Evolutionary conservation across 257 asterid genomes (phyloP).

Genomic region (Solanum sparsipilum): DNA sequence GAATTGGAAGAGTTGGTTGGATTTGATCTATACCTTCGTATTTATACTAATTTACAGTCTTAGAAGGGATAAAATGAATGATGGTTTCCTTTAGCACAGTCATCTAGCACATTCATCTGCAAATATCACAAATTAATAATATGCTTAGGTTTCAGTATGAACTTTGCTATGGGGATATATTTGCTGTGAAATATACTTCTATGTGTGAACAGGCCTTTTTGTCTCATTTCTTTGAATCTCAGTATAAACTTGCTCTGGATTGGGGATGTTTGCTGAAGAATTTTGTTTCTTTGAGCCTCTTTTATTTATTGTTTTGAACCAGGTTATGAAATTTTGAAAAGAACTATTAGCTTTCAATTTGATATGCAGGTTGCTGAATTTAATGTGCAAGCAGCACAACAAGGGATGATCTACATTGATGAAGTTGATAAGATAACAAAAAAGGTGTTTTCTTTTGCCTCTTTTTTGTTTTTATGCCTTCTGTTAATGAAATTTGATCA

Average conservation of each 20-base stretch:
- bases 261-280: not conserved
- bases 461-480: not conserved
- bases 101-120: not conserved
- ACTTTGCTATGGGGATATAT: not conserved
- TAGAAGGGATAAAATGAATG: not conserved
- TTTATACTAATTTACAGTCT: not conserved
- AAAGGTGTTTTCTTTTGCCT: conserved; percentile 38
- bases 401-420: conserved; percentile 91
- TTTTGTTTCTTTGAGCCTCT: not conserved
- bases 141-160: not conserved
- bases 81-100: not conserved
- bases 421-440: conserved; percentile 96
- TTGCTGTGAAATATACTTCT: not conserved
- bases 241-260: not conserved
- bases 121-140: not conserved
- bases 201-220: not conserved
- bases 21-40: not conserved
- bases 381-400: conserved; percentile 95
- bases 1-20: not conserved
- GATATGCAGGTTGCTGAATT: conserved; percentile 76
- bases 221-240: not conserved
- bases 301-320: not conserved
- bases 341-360: conserved; percentile 22
- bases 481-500: not conserved
- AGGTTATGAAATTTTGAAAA: conserved; percentile 2